Evolutionary conservation across 768 basidiomycete species (phyloP), one percentile per base, ranked within the genome.

Genomic region (Termitomyces sp.): DNA sequence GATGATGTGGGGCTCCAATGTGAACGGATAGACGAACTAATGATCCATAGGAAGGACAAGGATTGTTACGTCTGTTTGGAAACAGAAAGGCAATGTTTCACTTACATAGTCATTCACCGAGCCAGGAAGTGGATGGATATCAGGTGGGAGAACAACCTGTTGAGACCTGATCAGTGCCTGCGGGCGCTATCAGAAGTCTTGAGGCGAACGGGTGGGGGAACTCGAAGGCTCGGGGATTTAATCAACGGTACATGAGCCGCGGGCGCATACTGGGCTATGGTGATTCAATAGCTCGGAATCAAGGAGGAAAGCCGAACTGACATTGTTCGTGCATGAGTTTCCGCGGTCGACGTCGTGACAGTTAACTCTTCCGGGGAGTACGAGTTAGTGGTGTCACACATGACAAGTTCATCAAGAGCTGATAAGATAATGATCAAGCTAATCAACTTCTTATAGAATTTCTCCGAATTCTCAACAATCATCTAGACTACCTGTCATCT

Each of bases 11-110:
- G 86, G 82, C 66, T 98, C 96, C 53, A 98, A 81, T 3, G 94
- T 89, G 77, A 93, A 98, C 2, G 96, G 95, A 66, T 98, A 98
- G 44, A 91, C 96, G 65, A 98, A 97, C 95, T 98, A 68, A 6
- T 20, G 6, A 30, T 30, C 13, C 20, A 38, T 32, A 44, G 36
- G 28, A 16, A 30, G 45, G 54, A n/a, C 12, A 52, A 53, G 32
- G 10, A 48, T 61, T 30, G 53, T 54, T 43, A 44, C 33, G 51
- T 26, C 24, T 45, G 47, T 40, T 59, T 24, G 24, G 45, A 46
- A 33, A 30, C 24, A 56, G 6, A 43, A 32, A 44, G 35, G 26
- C 35, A 10, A 43, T 33, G 18, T 45, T 40, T 52, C 54, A 40
- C 73, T 64, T 53, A 95, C 96, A 69, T 98, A 98, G 61, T 91